phyloP scores from a whole-genome alignment of 2,329 filamentous ascomycete genomes.

The Pyrenochaeta sp. region DNA sequence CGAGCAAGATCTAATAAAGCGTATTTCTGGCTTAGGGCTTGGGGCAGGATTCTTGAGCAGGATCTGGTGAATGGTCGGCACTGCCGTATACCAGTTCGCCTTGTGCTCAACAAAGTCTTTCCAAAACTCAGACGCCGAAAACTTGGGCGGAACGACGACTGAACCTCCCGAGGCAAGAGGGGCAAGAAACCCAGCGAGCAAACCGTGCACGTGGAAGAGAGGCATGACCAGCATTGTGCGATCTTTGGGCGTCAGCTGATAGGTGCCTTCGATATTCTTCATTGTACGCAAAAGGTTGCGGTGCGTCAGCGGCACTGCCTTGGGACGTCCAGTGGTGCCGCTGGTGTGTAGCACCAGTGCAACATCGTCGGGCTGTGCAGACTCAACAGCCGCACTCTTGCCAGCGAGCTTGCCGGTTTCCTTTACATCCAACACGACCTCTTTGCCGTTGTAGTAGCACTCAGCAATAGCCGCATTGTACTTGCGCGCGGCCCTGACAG shows the following conservation, averaged over 20 bases:
- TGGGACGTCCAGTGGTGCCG: conserved; percentile 84
- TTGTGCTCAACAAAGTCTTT: conserved; percentile 73
- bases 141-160: conserved; percentile 78
- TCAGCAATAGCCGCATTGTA: conserved; percentile 87
- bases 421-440: conserved; percentile 81
- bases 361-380: conserved; percentile 76
- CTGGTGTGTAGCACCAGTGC: conserved; percentile 84
- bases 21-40: conserved; percentile 72
- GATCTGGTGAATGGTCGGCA: conserved; percentile 93
- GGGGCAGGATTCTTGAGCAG: conserved; percentile 77
- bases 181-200: conserved; percentile 81
- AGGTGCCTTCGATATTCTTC: conserved; percentile 82
- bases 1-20: conserved; percentile 88
- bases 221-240: conserved; percentile 90
- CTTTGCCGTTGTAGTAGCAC: conserved; percentile 77
- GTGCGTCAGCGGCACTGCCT: conserved; percentile 82
- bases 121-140: conserved; percentile 87
- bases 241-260: conserved; percentile 73
- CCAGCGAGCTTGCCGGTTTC: conserved; percentile 71
- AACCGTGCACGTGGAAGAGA: conserved; percentile 88
- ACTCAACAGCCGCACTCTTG: conserved; percentile 58
- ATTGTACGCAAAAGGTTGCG: conserved; percentile 82
- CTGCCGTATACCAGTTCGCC: conserved; percentile 91
- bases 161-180: conserved; percentile 79
- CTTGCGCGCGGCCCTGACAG: conserved; percentile 77